phyloP scores from a whole-genome alignment of 345 rosid genomes.

The Gossypium anomalum region DNA sequence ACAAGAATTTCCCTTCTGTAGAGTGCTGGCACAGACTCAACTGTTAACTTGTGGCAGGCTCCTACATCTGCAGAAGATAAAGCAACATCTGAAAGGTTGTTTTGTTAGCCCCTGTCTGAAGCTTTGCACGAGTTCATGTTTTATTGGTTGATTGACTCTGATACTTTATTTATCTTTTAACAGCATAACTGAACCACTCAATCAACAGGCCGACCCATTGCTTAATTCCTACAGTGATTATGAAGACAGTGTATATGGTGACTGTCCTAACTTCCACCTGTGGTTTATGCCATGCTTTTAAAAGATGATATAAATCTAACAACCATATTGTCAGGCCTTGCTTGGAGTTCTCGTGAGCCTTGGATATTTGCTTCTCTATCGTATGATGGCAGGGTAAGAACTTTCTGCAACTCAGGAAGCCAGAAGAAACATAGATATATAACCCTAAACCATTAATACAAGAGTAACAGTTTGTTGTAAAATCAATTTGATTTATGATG shows the following conservation, averaged over 20 bases:
- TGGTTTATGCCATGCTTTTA: not conserved
- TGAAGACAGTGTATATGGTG: slow-evolving; percentile 93
- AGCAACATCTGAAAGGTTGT: slow-evolving; percentile 46
- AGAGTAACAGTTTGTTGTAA: not conserved
- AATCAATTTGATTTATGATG: not conserved
- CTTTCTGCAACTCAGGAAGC: not conserved
- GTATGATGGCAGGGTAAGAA: slow-evolving; percentile 92
- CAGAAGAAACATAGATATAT: not conserved
- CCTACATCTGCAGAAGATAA: slow-evolving; percentile 44
- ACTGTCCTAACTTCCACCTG: slow-evolving; percentile 10
- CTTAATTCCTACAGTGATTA: slow-evolving; percentile 73
- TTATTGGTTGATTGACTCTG: slow-evolving; percentile 9
- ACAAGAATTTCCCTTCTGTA: slow-evolving; percentile 30
- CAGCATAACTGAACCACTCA: slow-evolving; percentile 41
- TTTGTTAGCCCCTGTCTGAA: not conserved
- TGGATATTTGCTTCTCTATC: slow-evolving; percentile 92
- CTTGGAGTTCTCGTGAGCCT: slow-evolving; percentile 92
- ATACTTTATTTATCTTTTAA: not conserved
- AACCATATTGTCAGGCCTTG: slow-evolving; percentile 52
- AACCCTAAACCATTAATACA: not conserved
- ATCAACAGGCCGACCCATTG: slow-evolving; percentile 37
- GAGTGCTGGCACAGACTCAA: slow-evolving; percentile 94
- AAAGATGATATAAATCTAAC: not conserved
- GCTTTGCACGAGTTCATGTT: not conserved
- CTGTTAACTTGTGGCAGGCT: slow-evolving; percentile 80